Percentiles rank a stretch among this genome's conserved stretches.
Evolutionary conservation across 2,329 filamentous ascomycete genomes (phyloP).

Genomic region (Ceratocystiopsis minuta): DNA sequence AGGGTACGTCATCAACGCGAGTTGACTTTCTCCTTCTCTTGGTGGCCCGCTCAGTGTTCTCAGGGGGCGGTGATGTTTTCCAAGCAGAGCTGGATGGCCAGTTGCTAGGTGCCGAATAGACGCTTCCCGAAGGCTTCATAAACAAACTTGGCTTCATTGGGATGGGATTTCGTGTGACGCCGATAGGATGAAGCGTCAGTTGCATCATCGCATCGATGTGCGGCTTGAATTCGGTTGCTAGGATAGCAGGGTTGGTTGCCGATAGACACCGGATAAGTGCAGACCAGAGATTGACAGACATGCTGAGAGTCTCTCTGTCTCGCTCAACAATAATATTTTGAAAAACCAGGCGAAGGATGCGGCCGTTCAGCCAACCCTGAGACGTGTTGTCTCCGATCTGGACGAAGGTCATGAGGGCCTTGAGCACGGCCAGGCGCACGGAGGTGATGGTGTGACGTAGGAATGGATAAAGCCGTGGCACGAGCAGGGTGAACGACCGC

Average conservation of each 20-base stretch:
- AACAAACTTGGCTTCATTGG: conserved; percentile 83
- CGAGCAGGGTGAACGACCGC: conserved; percentile 79
- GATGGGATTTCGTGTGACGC: conserved; percentile 75
- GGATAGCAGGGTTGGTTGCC: conserved; percentile 36
- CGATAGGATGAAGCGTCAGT: conserved; percentile 77
- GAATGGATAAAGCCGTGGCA: conserved; percentile 90
- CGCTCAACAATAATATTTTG: conserved; percentile 91
- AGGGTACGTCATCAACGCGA: conserved; percentile 54
- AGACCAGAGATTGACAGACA: conserved; percentile 76
- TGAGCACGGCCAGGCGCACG: conserved; percentile 80
- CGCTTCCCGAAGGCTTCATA: conserved; percentile 79
- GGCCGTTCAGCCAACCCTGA: conserved; percentile 82
- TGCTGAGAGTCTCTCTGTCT: conserved; percentile 62
- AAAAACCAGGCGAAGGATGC: conserved; percentile 73
- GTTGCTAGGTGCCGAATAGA: conserved; percentile 41
- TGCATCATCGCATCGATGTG: conserved; percentile 71
- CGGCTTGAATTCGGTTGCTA: conserved; percentile 53
- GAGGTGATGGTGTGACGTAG: conserved; percentile 92
- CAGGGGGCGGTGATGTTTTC: conserved; percentile 29
- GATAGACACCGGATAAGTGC: conserved; percentile 55
- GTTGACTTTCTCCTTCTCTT: conserved; percentile 70
- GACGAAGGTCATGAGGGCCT: conserved; percentile 83
- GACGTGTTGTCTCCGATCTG: conserved; percentile 53
- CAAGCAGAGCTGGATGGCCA: conserved; percentile 26
- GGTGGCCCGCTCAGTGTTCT: conserved; percentile 41